These are phyloP conservation scores for Aspergillus steynii DNA, from an alignment of 495 filamentous ascomycete species.

Conservation along the genomic window DNA sequence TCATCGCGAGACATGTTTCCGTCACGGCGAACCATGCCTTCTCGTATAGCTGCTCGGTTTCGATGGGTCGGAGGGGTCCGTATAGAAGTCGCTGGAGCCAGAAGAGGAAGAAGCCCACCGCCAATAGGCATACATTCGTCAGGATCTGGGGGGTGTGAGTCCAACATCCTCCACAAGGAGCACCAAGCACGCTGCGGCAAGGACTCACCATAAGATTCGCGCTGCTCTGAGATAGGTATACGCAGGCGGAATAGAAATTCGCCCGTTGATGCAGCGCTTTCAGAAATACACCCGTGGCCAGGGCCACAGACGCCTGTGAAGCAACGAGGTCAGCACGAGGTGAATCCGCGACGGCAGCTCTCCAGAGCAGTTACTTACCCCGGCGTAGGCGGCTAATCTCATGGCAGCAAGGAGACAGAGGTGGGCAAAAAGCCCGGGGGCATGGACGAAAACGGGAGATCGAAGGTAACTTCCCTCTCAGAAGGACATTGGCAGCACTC, in stretches of 20 bases:
- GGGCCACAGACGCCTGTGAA: conserved; percentile 67
- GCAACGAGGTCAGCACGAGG: conserved; percentile 3
- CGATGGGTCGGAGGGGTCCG: conserved; percentile 86
- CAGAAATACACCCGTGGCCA: conserved; percentile 78
- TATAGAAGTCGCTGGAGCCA: conserved; percentile 88
- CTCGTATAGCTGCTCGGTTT: conserved; percentile 95
- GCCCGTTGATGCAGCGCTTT: conserved; percentile 91
- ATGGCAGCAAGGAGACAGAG: conserved; percentile 35
- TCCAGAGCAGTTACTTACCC: conserved; percentile 39
- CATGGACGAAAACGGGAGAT: conserved; percentile 29
- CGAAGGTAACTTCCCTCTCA: conserved; percentile 15
- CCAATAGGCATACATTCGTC: conserved; percentile 80
- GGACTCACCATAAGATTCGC: conserved; percentile 81
- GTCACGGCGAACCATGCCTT: conserved; percentile 97
- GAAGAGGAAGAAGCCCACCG: conserved; percentile 74
- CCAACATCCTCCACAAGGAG: not conserved
- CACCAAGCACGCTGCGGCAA: not conserved
- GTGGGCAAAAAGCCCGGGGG: conserved; percentile 29
- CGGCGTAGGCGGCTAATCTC: conserved; percentile 55
- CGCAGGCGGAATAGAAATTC: conserved; percentile 96
- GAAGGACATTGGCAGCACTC: conserved; percentile 23
- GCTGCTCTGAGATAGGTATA: conserved; percentile 94
- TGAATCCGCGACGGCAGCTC: not conserved
- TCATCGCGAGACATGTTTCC: conserved; percentile 96
- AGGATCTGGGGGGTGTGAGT: conserved; percentile 61